Evolutionary conservation across 805 yeast species (phyloP).

Genomic region (Saccharomycopsis microspora): DNA sequence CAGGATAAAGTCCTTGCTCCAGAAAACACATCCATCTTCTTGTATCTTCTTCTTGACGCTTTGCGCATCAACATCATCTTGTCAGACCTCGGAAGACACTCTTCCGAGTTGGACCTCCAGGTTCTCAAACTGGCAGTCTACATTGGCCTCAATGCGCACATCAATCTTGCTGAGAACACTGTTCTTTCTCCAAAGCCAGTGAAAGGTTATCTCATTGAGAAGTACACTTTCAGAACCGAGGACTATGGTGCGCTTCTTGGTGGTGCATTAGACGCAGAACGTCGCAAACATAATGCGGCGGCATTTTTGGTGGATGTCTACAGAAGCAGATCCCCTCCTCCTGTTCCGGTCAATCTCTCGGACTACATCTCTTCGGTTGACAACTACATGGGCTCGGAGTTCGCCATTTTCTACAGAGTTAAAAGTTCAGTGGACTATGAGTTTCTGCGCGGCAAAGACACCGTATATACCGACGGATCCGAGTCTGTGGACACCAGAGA

Average conservation of each 20-base stretch:
- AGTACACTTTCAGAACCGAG: conserved; percentile 2
- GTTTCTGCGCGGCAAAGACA: neutral
- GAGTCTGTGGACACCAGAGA: neutral
- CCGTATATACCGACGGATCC: neutral
- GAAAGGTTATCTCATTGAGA: conserved; percentile 13
- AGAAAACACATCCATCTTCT: no score
- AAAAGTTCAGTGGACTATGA: conserved; percentile 12
- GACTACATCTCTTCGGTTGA: neutral
- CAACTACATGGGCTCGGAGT: conserved; percentile 5
- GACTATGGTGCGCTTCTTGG: neutral
- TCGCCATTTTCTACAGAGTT: conserved; percentile 3
- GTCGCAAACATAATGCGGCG: no score
- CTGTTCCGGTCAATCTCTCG: no score
- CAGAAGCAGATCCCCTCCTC: no score
- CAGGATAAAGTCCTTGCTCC: no score
- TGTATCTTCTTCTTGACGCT: no score
- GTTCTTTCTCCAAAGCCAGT: conserved; percentile 7
- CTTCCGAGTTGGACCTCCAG: neutral
- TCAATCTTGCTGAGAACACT: neutral
- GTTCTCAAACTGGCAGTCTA: neutral
- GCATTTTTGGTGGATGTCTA: no score
- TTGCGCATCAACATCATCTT: neutral
- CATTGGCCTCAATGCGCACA: neutral
- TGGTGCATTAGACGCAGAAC: no score
- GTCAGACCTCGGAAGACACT: no score